Base-by-base conservation (phyloP, 225 moss, liverwort and hornwort species). In the Polytrichum formosum region DNA sequence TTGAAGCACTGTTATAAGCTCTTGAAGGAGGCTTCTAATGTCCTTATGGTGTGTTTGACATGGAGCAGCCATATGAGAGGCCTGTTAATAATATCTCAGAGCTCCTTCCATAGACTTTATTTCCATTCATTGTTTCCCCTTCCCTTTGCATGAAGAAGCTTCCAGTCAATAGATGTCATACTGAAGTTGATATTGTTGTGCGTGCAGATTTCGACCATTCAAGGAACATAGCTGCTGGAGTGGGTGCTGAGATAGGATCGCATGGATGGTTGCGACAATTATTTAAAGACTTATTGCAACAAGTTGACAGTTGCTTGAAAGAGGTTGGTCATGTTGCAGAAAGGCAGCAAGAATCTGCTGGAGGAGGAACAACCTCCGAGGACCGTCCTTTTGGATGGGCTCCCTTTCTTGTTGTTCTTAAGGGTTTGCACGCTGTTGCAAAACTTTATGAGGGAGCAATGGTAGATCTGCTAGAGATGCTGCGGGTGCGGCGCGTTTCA, bases 371-470 rank as follows among this genome's bases (percentile, higher is more conserved):
- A 27, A 59, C 65, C 27, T 65, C 83, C 67, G 96, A 93, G 66
- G 94, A 92, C 20, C 77, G 90, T 55, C 91, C 88, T 6, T 90
- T 64, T 67, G 92, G 91, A 64, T 92, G 84, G 88, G 94, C 94
- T 31, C 94, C 97, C 26, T 92, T 92, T 65, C 82, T 97, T 18
- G 86, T 92, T 70, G 91, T 97, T 26, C 80, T 97, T 17, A 97
- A 94, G 73, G 97, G 97, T 22, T 71, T 97, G 59, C 94, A 97
- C 77, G 86, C 97, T 56, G 80, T 97, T 58, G 97, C 94, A 55
- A 92, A 92, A 77, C 92, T 97, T 72, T 92, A 94, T 60, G 89
- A 92, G 30, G 88, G 90, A 60, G 91, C 97, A 4, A 92, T 94
- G 92, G 78, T 76, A 6, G 94, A 94, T 66, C 76, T 97, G 54